These are phyloP conservation scores for Venturia carpophila DNA, from an alignment of 2,329 filamentous ascomycete species.

Conservation along the genomic window DNA sequence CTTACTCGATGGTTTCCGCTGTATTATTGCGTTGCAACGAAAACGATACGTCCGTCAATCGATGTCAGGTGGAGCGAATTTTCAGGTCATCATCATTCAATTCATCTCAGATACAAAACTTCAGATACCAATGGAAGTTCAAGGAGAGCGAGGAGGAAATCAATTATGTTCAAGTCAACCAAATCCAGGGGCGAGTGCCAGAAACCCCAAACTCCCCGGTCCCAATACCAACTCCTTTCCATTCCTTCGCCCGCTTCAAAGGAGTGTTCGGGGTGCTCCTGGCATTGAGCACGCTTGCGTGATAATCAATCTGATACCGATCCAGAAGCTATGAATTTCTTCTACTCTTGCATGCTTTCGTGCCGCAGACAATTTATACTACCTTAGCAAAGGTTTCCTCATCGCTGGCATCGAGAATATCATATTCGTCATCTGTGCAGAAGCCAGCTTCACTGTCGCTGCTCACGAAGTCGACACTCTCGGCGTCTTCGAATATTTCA, in stretches of 20 bases:
- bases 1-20: not conserved
- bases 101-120: not conserved
- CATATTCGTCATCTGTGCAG: conserved; percentile 96
- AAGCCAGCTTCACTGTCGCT: conserved; percentile 59
- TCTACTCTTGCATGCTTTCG: not conserved
- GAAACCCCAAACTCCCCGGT: conserved; percentile 5
- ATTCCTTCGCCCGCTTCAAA: conserved; percentile 6
- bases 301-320: conserved; percentile 1
- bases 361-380: not conserved
- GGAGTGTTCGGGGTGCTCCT: not conserved
- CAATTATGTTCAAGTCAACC: not conserved
- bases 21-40: not conserved
- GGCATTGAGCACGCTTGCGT: not conserved
- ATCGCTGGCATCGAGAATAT: conserved; percentile 90
- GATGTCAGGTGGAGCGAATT: not conserved
- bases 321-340: not conserved
- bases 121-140: conserved; percentile 1
- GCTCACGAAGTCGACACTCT: conserved; percentile 45
- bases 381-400: conserved; percentile 49
- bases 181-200: conserved; percentile 8
- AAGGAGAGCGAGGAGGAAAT: not conserved
- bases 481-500: conserved; percentile 48
- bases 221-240: not conserved
- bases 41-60: not conserved
- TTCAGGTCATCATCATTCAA: conserved; percentile 3